Conservation (phyloP, 23 red algal species). For the Gracilaria domingensis region DNA sequence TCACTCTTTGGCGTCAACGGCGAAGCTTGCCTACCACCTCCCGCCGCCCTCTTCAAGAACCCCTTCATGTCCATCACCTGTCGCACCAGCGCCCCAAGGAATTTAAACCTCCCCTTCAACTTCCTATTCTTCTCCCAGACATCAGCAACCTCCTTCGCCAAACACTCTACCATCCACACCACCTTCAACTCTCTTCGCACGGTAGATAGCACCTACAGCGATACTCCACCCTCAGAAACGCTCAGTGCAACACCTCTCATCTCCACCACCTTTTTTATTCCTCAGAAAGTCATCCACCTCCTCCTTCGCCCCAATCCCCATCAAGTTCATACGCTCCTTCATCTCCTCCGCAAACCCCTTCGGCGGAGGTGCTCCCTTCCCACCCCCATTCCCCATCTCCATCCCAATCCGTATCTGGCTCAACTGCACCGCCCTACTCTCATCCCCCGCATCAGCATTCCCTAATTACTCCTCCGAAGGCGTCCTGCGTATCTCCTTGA, state of each 20-base stretch:
- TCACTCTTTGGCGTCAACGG: not conserved
- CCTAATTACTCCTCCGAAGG: not conserved
- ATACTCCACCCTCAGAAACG: not conserved
- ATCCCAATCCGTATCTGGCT: not conserved
- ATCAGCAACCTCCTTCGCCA: not conserved
- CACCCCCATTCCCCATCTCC: not conserved
- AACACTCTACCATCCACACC: not conserved
- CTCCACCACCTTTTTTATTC: not conserved
- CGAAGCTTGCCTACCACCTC: not conserved
- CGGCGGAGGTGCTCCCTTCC: not conserved
- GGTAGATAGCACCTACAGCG: not conserved
- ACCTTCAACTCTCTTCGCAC: not conserved
- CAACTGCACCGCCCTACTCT: not conserved
- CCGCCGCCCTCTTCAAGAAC: not conserved
- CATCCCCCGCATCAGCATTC: not conserved
- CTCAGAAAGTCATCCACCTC: not conserved
- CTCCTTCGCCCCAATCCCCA: not conserved
- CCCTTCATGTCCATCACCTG: slow-evolving; percentile 11
- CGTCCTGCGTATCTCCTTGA: not conserved
- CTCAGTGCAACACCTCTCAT: not conserved
- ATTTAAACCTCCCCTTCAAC: not conserved
- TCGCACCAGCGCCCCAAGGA: not conserved
- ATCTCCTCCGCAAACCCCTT: not conserved
- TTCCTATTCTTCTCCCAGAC: too few relatives aligned
- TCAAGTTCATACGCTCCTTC: not conserved